A percentile compares a stretch with the other conserved stretches of the same genome.
Conservation (phyloP, 805 yeast species). For the Cyberlindnera euphorbiiphila region DNA sequence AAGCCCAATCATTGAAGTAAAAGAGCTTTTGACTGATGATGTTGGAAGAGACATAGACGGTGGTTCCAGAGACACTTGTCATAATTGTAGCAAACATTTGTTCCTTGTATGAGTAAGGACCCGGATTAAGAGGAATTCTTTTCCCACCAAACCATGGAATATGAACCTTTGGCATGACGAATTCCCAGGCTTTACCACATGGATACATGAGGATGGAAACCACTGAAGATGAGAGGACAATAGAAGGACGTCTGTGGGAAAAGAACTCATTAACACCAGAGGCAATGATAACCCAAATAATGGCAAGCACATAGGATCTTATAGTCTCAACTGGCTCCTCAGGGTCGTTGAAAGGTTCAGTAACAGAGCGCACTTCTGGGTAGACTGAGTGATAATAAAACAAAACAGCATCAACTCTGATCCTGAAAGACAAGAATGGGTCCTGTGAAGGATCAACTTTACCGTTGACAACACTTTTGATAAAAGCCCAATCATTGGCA, state of each 20-base stretch:
- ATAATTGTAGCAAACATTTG: constrained; percentile 58
- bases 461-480: constrained; percentile 4
- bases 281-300: constrained; percentile 48
- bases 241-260: constrained; percentile 49
- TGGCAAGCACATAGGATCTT: constrained; percentile 34
- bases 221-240: constrained; percentile 40
- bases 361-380: constrained; percentile 62
- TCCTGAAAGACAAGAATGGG: constrained; percentile 7
- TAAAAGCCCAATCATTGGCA: constrained; percentile 16
- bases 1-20: constrained; percentile 29
- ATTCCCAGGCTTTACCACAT: constrained; percentile 38
- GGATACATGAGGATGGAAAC: constrained; percentile 43
- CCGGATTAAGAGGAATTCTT: constrained; percentile 47
- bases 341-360: constrained; percentile 47
- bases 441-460: neutral
- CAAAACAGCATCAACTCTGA: constrained; percentile 31
- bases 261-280: constrained; percentile 54
- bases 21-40: constrained; percentile 31
- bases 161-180: constrained; percentile 43
- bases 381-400: constrained; percentile 46
- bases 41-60: constrained; percentile 34
- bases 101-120: constrained; percentile 62
- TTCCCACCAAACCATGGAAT: constrained; percentile 44
- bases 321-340: constrained; percentile 47
- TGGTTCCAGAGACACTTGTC: constrained; percentile 33